Evolutionary conservation across 2,329 filamentous ascomycete species (phyloP), one percentile per base, ranked within the genome.

Genomic region (Aspergillus sp.): DNA sequence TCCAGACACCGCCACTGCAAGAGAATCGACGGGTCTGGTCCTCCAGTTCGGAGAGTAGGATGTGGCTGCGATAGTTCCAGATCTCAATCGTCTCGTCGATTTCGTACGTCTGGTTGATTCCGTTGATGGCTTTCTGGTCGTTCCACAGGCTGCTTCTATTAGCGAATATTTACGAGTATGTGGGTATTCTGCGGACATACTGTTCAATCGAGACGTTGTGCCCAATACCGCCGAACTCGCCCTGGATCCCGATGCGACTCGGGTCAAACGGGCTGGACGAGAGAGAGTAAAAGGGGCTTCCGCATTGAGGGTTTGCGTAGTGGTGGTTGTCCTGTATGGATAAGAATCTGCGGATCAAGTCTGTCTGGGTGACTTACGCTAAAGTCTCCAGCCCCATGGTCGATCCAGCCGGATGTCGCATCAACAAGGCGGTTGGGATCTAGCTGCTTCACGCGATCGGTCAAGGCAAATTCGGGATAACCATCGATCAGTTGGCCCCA

Each of bases 221-320:
- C 0, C 86, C 87, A 11, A 88, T 79, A 0, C 86, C 86, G 3
- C 86, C 86, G 51, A 88, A 89, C 60, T 89, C 87, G 24, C 86
- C 86, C 56, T 88, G 85, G 58, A 89, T 79, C 0, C 80, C 86
- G 30, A 89, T 87, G 1, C 86, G 79, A 4, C 60, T 71, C 0
- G 76, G 70, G 55, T 85, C 85, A 61, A 79, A 83, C 1, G 80
- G 84, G 4, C 73, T 76, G 0, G 81, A 82, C 3, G 70, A 60
- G 3, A 73, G 75, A 0, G 84, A 87, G 68, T 85, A 87, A 63
- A 84, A 88, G 0, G 86, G 86, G 0, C 85, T 80, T 6, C 86
- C 87, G 54, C 86, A 89, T 60, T 89, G 86, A 0, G 87, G 83
- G 40, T 82, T 84, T 0, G 86, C 82, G 64, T 89, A 89, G 64